These are phyloP conservation scores for Solanum virginianum DNA, from an alignment of 257 asterid species.

Conservation along the genomic window DNA sequence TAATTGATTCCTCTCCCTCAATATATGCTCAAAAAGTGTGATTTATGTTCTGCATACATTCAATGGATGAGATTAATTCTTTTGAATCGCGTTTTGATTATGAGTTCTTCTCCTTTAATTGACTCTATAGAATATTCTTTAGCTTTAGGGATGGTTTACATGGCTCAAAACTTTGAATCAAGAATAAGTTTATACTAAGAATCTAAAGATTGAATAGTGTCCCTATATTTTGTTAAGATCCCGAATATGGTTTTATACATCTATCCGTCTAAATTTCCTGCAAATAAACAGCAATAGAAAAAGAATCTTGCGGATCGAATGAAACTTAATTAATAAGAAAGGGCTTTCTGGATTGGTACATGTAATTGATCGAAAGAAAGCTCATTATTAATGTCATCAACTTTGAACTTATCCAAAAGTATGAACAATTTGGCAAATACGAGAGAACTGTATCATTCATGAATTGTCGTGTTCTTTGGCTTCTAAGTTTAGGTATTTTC, in stretches of 20 bases:
- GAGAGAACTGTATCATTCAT: neutral
- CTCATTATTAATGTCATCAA: neutral
- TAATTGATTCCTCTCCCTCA: no score
- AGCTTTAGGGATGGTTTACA: neutral
- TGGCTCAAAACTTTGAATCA: neutral
- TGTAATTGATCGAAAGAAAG: neutral
- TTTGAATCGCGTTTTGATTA: neutral
- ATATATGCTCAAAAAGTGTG: no score
- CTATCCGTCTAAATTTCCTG: neutral
- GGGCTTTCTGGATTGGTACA: neutral
- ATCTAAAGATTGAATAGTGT: neutral
- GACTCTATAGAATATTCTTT: neutral
- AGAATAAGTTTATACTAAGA: neutral
- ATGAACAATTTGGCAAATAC: neutral
- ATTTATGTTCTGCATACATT: no score
- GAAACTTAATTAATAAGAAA: neutral
- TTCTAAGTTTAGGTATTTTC: neutral
- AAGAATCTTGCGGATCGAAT: neutral
- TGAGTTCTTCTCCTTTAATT: neutral
- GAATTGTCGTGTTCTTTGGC: neutral
- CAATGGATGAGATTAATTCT: neutral
- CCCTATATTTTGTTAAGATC: neutral
- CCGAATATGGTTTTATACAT: neutral
- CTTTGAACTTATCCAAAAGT: neutral
- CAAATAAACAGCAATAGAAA: neutral